Evolutionary conservation across 306 rosid species (phyloP).

Genomic region (Malus sylvestris): DNA sequence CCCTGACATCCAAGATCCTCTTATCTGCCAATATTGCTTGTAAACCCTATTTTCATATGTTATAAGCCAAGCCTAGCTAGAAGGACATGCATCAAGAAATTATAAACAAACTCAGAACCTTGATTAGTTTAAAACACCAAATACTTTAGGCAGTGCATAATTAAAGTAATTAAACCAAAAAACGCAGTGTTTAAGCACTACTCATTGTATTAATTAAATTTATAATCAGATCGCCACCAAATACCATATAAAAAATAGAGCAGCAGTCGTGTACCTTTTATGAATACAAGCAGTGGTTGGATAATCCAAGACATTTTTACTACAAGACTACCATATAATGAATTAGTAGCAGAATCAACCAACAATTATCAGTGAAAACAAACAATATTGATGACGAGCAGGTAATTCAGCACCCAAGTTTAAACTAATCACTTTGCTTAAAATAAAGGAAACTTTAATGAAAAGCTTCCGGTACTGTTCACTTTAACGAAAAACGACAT

Average conservation of each 20-base stretch:
- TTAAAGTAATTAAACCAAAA: background rate
- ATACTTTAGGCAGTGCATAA: background rate
- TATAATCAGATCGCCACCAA: background rate
- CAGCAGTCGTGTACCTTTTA: background rate
- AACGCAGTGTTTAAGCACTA: background rate
- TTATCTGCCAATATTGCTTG: too few species aligned
- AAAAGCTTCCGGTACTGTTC: too few species aligned
- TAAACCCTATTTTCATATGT: too few species aligned
- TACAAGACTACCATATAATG: background rate
- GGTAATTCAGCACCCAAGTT: constrained; percentile 11
- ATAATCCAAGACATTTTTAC: background rate
- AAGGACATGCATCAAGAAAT: background rate
- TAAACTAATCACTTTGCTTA: background rate
- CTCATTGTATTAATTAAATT: background rate
- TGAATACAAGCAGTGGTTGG: background rate
- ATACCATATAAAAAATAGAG: background rate
- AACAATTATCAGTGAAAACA: background rate
- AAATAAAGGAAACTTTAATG: background rate
- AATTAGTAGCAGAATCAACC: background rate
- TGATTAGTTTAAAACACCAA: background rate
- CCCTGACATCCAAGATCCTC: too few species aligned
- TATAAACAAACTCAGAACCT: background rate
- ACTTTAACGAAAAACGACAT: too few species aligned
- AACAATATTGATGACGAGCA: constrained; percentile 19
- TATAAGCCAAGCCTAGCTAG: background rate